Conservation (phyloP, 257 asterid species). For the Capsicum baccatum region DNA sequence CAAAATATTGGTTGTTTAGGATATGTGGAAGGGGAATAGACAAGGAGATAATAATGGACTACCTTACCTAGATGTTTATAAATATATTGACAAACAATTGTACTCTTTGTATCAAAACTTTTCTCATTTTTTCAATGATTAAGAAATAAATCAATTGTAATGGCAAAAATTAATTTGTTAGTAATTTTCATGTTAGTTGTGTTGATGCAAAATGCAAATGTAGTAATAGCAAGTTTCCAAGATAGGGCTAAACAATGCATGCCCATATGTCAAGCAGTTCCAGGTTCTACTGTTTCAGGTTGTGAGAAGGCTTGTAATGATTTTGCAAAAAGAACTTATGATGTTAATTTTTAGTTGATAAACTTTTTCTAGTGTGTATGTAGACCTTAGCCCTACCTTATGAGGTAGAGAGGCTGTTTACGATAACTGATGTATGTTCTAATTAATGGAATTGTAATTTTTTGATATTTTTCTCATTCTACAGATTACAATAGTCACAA, state of each 20-base stretch:
- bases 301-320: conserved; percentile 26
- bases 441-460: too few relatives aligned
- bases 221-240: background rate
- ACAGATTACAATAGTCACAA: too few relatives aligned
- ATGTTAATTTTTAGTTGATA: background rate
- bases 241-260: conserved; percentile 18
- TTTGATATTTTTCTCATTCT: too few relatives aligned
- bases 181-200: conserved; percentile 1
- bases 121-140: background rate
- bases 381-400: too few relatives aligned
- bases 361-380: background rate
- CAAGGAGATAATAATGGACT: conserved; percentile 25
- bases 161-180: background rate
- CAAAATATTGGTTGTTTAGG: conserved; percentile 6
- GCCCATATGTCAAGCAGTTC: conserved; percentile 18
- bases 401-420: too few relatives aligned
- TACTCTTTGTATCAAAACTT: background rate
- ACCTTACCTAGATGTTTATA: background rate
- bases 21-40: background rate
- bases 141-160: background rate
- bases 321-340: conserved; percentile 1
- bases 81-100: background rate
- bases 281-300: background rate
- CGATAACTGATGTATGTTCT: too few relatives aligned
- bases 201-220: conserved; percentile 21